Evolutionary conservation across 345 rosid species (phyloP).

Genomic region (Boechera divaricarpa): DNA sequence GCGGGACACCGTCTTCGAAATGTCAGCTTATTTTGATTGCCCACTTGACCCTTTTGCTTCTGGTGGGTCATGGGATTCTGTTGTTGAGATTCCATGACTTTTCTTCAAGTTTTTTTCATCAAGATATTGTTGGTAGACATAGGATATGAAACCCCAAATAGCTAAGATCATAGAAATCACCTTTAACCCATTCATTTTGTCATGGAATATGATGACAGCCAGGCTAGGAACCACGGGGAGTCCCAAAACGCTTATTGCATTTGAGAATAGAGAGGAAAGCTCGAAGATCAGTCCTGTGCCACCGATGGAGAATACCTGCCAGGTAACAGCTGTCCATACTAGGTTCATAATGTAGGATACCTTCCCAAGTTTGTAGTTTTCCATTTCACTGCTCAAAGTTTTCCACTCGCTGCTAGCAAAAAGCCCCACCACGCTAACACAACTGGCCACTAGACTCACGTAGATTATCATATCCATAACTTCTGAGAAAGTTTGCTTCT

Average conservation of each 20-base stretch:
- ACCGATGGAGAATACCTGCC: slow-evolving; percentile 63
- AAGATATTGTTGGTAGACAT: slow-evolving; percentile 48
- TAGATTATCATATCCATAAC: slow-evolving; percentile 44
- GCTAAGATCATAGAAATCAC: slow-evolving; percentile 66
- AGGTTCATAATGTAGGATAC: slow-evolving; percentile 59
- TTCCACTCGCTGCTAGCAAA: slow-evolving; percentile 65
- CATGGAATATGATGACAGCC: slow-evolving; percentile 68
- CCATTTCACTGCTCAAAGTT: slow-evolving; percentile 52
- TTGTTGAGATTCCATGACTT: slow-evolving; percentile 22
- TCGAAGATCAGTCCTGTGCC: slow-evolving; percentile 58
- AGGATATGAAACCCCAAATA: slow-evolving; percentile 65
- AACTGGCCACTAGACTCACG: slow-evolving; percentile 47
- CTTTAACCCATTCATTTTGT: slow-evolving; percentile 69
- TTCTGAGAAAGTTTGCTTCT: slow-evolving; percentile 43
- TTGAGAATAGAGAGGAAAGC: slow-evolving; percentile 67
- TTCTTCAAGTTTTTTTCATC: slow-evolving; percentile 39
- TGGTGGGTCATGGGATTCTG: slow-evolving; percentile 15
- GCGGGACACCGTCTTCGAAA: background rate
- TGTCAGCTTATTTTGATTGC: slow-evolving; percentile 14
- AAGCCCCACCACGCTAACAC: slow-evolving; percentile 51
- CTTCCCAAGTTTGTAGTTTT: slow-evolving; percentile 55
- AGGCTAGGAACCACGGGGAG: slow-evolving; percentile 64
- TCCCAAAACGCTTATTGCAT: slow-evolving; percentile 60
- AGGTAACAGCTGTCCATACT: slow-evolving; percentile 53
- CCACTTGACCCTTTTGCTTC: slow-evolving; percentile 27